Percentiles rank a stretch among this genome's conserved stretches.
These are phyloP conservation scores for Infundibulicybe gibba DNA, from an alignment of 768 basidiomycete species.

Conservation along the genomic window DNA sequence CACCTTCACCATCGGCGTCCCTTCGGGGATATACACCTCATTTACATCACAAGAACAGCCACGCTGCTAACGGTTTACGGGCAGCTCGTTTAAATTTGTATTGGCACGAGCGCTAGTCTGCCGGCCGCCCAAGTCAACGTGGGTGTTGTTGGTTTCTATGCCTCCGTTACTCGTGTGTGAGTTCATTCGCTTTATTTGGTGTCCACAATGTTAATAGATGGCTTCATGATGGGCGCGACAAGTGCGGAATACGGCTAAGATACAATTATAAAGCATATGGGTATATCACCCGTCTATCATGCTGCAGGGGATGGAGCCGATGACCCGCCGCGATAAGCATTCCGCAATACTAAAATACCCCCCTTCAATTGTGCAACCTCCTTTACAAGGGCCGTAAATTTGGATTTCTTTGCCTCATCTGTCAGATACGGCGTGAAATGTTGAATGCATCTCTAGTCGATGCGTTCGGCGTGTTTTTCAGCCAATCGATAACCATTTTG, in stretches of 20 bases:
- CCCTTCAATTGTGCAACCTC: conserved; percentile 73
- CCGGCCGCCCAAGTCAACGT: no score
- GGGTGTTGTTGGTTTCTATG: background rate
- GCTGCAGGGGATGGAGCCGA: conserved; percentile 31
- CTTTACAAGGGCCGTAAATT: conserved; percentile 77
- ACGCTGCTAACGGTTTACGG: no score
- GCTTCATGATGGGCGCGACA: no score
- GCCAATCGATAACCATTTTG: conserved; percentile 74
- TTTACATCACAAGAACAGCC: no score
- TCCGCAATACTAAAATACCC: conserved; percentile 57
- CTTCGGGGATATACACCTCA: no score
- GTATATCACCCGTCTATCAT: no score
- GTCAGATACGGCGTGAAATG: conserved; percentile 76
- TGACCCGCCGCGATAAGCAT: conserved; percentile 30
- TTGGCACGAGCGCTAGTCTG: no score
- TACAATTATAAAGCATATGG: no score
- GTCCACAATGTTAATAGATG: no score
- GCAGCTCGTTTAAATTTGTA: no score
- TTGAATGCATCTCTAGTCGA: conserved; percentile 79
- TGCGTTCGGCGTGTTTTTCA: conserved; percentile 63
- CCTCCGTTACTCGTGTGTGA: background rate
- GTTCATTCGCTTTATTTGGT: no score
- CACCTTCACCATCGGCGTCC: no score
- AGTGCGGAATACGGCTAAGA: background rate
- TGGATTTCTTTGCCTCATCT: conserved; percentile 63